Base-by-base conservation (phyloP, 2,329 filamentous ascomycete species). In the Gremmenia infestans region DNA sequence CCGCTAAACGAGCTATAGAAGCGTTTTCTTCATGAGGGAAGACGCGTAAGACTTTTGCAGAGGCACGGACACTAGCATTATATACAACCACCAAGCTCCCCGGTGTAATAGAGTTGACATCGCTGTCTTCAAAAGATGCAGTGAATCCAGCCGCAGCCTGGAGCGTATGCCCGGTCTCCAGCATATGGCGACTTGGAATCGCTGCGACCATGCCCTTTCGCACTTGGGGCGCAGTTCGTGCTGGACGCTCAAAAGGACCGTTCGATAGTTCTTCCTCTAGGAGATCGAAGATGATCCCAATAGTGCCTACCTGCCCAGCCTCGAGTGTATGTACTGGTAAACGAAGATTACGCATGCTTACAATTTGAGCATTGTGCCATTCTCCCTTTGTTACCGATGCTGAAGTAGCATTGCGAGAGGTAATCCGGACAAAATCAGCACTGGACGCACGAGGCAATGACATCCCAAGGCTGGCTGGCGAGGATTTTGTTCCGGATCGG, bases 261-360 rank as follows among this genome's bases (percentile, higher is more conserved):
- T 71, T 68, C 4, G 67, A 64, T 4, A 62, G 48, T n/a, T 71
- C 70, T 23, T 72, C 70, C 15, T 69, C 59, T 1, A 72, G 64
- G 4, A 72, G 67, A 35, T 80, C 75, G n/a, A 87, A 79, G 2
- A 87, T 79, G 50, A 97, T 76, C 0, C 92, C 93, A 53, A 99
- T 81, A 0, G 92, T 97, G 0, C 93, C 94, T 5, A 93, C 91
- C 72, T 99, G 93, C 9, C 90, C 91, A 15, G 86, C 80, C 50
- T 86, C 80, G 7, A 97, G 78, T 0, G 80, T 83, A 48, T 84
- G 83, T 0, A 97, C 91, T 0, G 93, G 90, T 3, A 97, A 77
- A 5, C 93, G 84, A 8, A 99, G 77, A 64, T 96, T 96, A 22
- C 93, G 87, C 45, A 97, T 86, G 64, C 92, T 97, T 46, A 89